phyloP scores from a whole-genome alignment of 345 rosid genomes.

The Gossypium ekmanianum region DNA sequence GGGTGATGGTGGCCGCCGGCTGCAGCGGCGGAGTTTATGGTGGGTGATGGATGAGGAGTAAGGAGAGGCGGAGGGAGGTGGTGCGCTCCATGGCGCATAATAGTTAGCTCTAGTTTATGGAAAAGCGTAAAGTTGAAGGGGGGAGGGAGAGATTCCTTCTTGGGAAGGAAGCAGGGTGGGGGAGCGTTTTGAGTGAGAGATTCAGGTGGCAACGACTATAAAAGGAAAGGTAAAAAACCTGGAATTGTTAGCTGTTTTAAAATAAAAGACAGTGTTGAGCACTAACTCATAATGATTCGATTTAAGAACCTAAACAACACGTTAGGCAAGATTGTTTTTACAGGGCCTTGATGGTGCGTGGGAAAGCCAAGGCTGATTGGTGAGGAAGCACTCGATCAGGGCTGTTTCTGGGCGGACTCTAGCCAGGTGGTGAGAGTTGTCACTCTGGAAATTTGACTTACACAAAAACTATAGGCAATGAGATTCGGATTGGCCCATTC shows the following conservation, averaged over 20 bases:
- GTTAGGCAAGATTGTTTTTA: neutral
- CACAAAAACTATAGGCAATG: neutral
- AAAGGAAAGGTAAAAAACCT: neutral
- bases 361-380: neutral
- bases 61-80: slow-evolving; percentile 15
- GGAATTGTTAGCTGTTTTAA: neutral
- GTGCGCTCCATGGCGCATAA: slow-evolving; percentile 20
- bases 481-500: slow-evolving; percentile 8
- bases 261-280: neutral
- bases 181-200: neutral
- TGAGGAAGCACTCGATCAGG: neutral
- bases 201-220: slow-evolving; percentile 14
- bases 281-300: neutral
- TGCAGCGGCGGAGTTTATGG: neutral
- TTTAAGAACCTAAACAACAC: neutral
- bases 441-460: neutral
- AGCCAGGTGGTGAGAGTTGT: neutral
- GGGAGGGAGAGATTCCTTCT: neutral
- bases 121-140: neutral
- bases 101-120: neutral
- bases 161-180: neutral
- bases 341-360: neutral
- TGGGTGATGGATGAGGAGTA: slow-evolving; percentile 11
- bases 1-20: slow-evolving; percentile 2
- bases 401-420: neutral